Evolutionary conservation across 176 grass and related monocot species (phyloP).

Genomic region (Carex kokanica): DNA sequence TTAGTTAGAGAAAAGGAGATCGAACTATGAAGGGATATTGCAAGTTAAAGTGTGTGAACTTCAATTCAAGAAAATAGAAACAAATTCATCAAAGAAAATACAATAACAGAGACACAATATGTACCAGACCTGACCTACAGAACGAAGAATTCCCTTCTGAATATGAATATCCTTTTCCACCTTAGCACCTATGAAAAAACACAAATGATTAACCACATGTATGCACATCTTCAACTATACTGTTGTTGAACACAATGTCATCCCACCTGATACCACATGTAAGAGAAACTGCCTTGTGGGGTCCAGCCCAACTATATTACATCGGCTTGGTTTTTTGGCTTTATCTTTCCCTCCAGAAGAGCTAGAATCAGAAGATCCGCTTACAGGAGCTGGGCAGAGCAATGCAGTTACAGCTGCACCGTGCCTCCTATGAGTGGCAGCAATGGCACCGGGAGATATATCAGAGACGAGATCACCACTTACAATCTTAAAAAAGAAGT

Average conservation of each 20-base stretch:
- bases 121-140: conserved; percentile 67
- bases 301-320: conserved; percentile 90
- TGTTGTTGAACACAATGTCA: conserved; percentile 8
- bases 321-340: conserved; percentile 67
- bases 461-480: conserved; percentile 91
- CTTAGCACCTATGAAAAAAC: conserved; percentile 51
- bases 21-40: not conserved
- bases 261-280: conserved; percentile 77
- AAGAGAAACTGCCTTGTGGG: conserved; percentile 76
- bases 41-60: not conserved
- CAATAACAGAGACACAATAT: conserved; percentile 5
- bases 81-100: not conserved
- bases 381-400: conserved; percentile 73
- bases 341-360: conserved; percentile 93
- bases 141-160: conserved; percentile 68
- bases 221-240: not conserved
- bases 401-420: conserved; percentile 86
- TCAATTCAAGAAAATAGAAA: not conserved
- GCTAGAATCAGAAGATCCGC: conserved; percentile 63
- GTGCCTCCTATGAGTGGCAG: conserved; percentile 91
- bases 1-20: conserved; percentile 10
- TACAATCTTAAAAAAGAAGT: conserved; percentile 55
- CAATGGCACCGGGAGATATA: conserved; percentile 78
- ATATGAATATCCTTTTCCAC: conserved; percentile 80
- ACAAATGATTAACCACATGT: conserved; percentile 28